Conservation (phyloP, 2,329 filamentous ascomycete genomes). For the Fusarium beomiforme region DNA sequence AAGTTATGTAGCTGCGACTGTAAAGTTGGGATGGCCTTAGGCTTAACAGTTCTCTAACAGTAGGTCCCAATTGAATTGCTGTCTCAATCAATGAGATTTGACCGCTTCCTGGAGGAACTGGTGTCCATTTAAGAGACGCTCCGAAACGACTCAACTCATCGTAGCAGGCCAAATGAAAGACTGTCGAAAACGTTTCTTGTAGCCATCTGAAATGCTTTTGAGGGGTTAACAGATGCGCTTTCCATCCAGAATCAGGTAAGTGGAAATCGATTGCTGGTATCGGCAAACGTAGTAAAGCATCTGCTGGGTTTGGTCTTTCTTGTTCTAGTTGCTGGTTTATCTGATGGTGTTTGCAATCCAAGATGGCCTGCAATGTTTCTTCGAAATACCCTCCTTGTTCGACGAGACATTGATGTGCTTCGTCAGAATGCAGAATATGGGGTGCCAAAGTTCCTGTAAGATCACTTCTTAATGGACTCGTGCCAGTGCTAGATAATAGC, state of each 20-base stretch:
- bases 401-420: background rate
- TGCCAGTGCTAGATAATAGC: constrained; percentile 26
- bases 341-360: constrained; percentile 25
- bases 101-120: constrained; percentile 18
- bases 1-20: constrained; percentile 31
- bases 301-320: constrained; percentile 43
- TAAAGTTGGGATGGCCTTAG: constrained; percentile 2
- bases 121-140: constrained; percentile 41
- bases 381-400: constrained; percentile 32
- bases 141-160: constrained; percentile 11
- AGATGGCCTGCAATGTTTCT: constrained; percentile 36
- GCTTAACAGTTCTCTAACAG: constrained; percentile 22
- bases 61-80: constrained; percentile 1
- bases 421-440: background rate
- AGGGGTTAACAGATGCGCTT: constrained; percentile 12
- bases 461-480: background rate
- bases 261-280: constrained; percentile 45
- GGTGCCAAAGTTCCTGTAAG: background rate
- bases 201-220: constrained; percentile 44
- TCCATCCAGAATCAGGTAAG: constrained; percentile 40
- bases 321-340: constrained; percentile 34
- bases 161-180: constrained; percentile 4
- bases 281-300: constrained; percentile 42
- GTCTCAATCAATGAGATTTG: constrained; percentile 22
- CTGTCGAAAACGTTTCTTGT: background rate